Conservation (phyloP, 805 yeast species). For the Scheffersomyces lignosus region DNA sequence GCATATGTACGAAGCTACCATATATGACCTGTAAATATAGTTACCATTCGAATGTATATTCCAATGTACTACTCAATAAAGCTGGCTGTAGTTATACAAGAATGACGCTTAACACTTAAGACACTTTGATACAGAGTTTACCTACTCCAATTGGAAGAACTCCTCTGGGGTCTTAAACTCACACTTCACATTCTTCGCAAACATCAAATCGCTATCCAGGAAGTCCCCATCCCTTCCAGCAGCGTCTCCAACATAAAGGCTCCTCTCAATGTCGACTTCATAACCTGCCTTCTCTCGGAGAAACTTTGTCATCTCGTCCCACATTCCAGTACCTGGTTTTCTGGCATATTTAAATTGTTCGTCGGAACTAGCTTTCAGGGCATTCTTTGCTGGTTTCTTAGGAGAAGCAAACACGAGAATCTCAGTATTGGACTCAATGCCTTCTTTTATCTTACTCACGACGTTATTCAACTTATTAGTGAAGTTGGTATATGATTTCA, state of each 20-base stretch:
- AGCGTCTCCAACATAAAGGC: constrained; percentile 92
- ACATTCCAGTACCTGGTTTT: constrained; percentile 83
- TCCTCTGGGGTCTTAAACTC: constrained; percentile 74
- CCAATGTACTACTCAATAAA: too few relatives aligned
- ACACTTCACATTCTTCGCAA: constrained; percentile 57
- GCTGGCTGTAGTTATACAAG: too few relatives aligned
- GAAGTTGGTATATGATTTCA: constrained; percentile 42
- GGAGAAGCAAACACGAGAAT: constrained; percentile 64
- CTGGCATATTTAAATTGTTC: constrained; percentile 46
- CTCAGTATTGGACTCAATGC: constrained; percentile 16
- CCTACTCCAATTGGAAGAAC: too few relatives aligned
- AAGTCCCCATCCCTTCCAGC: constrained; percentile 82
- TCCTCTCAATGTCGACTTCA: constrained; percentile 39
- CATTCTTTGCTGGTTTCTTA: constrained; percentile 42
- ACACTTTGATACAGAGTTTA: too few relatives aligned
- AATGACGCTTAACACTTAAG: too few relatives aligned
- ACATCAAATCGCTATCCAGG: constrained; percentile 72
- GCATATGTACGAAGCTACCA: background rate
- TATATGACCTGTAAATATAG: too few relatives aligned
- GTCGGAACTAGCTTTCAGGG: constrained; percentile 20
- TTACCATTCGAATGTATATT: too few relatives aligned
- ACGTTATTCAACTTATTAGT: constrained; percentile 42
- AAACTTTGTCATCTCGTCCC: constrained; percentile 51
- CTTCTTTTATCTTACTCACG: constrained; percentile 23
- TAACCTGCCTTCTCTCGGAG: constrained; percentile 21